Base-by-base conservation (phyloP, 2,329 filamentous ascomycete species). In the Aspergillus ruber region DNA sequence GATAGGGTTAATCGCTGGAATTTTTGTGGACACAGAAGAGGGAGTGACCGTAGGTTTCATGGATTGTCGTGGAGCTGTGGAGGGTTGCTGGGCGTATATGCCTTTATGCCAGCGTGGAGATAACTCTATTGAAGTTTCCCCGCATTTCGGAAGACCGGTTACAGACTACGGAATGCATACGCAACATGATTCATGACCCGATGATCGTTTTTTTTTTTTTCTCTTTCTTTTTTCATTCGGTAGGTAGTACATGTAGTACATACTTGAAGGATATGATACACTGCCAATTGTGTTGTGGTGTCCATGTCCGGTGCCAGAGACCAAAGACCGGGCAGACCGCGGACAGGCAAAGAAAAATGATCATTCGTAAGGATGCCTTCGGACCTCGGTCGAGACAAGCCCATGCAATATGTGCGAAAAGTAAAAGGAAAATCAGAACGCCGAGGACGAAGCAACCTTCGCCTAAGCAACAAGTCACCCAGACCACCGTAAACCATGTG, bases 401-500 rank as follows among this genome's bases (percentile, higher is more conserved):
- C 20, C 40, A 42, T 42, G 40, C 40, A 42, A 27, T 20, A 17
- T 27, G 21, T 42, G 33, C 33, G 33, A 12, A 41, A 41, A 21
- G 20, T 21, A 21, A 27, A 25, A 27, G 25, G 40, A 39, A 18
- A 18, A 18, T 15, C 36, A 39, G 5, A 42, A 42, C 40, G 40
- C 40, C 36, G 36, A 18, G 36, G 17, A 20, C 33, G n/a, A 36
- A 36, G 33, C 9, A n/a, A 18, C 3, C 36, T 39, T 21, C 36
- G 36, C 36, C 33, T 35, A 20, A 39, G 18, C 33, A 18, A 39
- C 15, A 42, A 13, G 13, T 42, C 40, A 21, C 39, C 39, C 17
- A 41, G n/a, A 44, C 23, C 42, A 33, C 42, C 42, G 42, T 20
- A 57, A 52, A 59, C 53, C 54, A 18, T 53, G 48, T 49, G 23